Conservation (phyloP, 1,284 basidiomycete genomes). For the Marasmius sp. region DNA sequence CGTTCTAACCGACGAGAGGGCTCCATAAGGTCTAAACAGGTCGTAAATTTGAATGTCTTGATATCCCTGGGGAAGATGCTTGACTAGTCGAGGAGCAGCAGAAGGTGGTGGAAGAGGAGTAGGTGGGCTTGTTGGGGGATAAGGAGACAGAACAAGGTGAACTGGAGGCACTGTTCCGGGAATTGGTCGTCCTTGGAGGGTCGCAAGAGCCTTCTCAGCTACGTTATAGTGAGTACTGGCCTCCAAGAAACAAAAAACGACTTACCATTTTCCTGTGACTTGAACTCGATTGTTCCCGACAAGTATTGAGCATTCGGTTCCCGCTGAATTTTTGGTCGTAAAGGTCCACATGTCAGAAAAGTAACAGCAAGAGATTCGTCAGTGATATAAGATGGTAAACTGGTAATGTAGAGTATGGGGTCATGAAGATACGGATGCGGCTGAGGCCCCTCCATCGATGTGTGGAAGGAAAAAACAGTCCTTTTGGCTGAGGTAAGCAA, state of each 20-base stretch:
- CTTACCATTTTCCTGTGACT: conserved; percentile 73
- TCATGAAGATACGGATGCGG: conserved; percentile 79
- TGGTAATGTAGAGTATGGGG: conserved; percentile 74
- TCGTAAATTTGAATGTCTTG: conserved; percentile 79
- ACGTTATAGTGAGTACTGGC: conserved; percentile 15
- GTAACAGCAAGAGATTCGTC: conserved; percentile 74
- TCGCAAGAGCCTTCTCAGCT: conserved; percentile 89
- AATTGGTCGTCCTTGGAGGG: conserved; percentile 72
- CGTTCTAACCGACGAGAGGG: conserved; percentile 68
- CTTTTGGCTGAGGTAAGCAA: not conserved
- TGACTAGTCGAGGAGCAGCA: conserved; percentile 74
- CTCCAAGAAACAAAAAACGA: conserved; percentile 12
- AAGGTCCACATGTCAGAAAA: conserved; percentile 72
- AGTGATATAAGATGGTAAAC: conserved; percentile 64
- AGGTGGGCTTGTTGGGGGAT: conserved; percentile 69
- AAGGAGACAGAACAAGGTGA: conserved; percentile 68
- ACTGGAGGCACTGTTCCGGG: conserved; percentile 55
- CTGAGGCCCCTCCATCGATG: conserved; percentile 29
- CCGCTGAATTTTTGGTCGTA: conserved; percentile 71
- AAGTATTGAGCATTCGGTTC: conserved; percentile 53
- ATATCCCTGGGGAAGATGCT: conserved; percentile 67
- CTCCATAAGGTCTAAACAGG: conserved; percentile 71
- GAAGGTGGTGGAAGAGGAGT: conserved; percentile 71
- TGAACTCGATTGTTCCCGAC: conserved; percentile 76
- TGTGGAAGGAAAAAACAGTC: not conserved